These are phyloP conservation scores for Bruguiera sexangula DNA, from an alignment of 345 rosid species.

Conservation along the genomic window DNA sequence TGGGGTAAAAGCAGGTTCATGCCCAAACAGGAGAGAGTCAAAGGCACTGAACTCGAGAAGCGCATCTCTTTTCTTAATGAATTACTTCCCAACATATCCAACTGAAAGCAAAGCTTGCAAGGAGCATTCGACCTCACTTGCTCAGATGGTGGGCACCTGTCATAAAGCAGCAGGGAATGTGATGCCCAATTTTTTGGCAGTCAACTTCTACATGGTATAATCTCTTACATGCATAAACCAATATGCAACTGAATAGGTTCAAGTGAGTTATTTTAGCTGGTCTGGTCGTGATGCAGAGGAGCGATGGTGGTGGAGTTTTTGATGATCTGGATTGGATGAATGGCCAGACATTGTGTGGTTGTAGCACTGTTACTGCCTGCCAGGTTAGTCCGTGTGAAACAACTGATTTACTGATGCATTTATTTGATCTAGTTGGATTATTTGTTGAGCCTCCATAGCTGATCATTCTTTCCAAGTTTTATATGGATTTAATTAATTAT, in stretches of 20 bases:
- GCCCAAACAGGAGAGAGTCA: slow-evolving; percentile 88
- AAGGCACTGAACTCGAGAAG: slow-evolving; percentile 60
- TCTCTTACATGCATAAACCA: not conserved
- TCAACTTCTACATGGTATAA: slow-evolving; percentile 92
- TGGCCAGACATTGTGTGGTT: slow-evolving; percentile 79
- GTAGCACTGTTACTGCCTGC: slow-evolving; percentile 70
- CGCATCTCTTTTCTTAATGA: slow-evolving; percentile 76
- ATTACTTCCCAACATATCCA: slow-evolving; percentile 87
- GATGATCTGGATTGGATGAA: slow-evolving; percentile 79
- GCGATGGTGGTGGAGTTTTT: slow-evolving; percentile 93
- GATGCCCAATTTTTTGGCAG: slow-evolving; percentile 92
- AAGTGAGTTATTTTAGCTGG: slow-evolving; percentile 19
- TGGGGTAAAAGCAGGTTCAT: slow-evolving; percentile 77
- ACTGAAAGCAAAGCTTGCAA: slow-evolving; percentile 85
- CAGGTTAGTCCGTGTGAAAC: slow-evolving; percentile 50
- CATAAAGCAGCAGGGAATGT: slow-evolving; percentile 69
- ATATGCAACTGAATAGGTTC: not conserved
- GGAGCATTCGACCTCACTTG: slow-evolving; percentile 78
- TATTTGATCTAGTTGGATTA: slow-evolving; percentile 1
- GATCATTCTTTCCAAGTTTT: not conserved
- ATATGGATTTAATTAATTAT: slow-evolving; percentile 3
- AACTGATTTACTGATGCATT: not conserved
- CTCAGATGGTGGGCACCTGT: slow-evolving; percentile 87
- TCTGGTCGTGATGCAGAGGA: slow-evolving; percentile 57
- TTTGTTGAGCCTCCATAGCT: not conserved